A percentile compares a stretch with the other conserved stretches of the same genome.
These are phyloP conservation scores for Collybia sordida DNA, from an alignment of 768 basidiomycete genomes.

Conservation along the genomic window DNA sequence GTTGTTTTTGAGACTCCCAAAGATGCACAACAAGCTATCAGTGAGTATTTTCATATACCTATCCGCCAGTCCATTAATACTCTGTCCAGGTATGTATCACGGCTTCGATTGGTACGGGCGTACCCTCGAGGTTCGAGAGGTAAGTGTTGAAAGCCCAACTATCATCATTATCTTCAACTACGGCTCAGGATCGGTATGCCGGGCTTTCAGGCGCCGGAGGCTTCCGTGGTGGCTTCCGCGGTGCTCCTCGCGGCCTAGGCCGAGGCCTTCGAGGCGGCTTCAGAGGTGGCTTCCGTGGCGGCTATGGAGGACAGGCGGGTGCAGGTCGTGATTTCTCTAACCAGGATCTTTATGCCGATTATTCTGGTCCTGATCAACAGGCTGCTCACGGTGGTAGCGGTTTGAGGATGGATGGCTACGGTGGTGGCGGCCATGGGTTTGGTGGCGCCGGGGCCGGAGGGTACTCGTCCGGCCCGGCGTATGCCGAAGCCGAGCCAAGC, in stretches of 20 bases:
- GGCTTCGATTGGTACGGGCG: conserved; percentile 98
- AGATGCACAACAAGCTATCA: conserved; percentile 90
- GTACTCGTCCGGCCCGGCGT: conserved; percentile 30
- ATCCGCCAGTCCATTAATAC: conserved; percentile 6
- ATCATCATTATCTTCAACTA: not conserved
- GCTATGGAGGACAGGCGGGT: conserved; percentile 49
- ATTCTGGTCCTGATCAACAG: conserved; percentile 82
- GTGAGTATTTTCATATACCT: conserved; percentile 45
- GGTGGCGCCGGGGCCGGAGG: conserved; percentile 34
- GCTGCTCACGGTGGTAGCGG: conserved; percentile 40
- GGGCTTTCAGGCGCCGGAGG: conserved; percentile 76
- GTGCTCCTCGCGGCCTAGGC: conserved; percentile 40
- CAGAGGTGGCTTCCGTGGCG: conserved; percentile 55
- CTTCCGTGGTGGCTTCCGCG: conserved; percentile 51
- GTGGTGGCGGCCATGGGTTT: conserved; percentile 30
- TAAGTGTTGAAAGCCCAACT: conserved; percentile 29
- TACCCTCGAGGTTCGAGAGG: conserved; percentile 93
- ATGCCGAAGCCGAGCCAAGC: conserved; percentile 75
- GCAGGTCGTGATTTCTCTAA: conserved; percentile 79
- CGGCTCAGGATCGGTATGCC: conserved; percentile 79
- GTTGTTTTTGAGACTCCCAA: conserved; percentile 92
- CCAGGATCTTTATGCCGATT: conserved; percentile 90
- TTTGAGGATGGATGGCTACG: conserved; percentile 36
- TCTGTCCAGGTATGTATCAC: conserved; percentile 81
- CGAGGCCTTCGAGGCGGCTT: conserved; percentile 47